A percentile compares a stretch with the other conserved stretches of the same genome.
phyloP scores from a whole-genome alignment of 176 grass and related monocot genomes.

The Neostapfia colusana region DNA sequence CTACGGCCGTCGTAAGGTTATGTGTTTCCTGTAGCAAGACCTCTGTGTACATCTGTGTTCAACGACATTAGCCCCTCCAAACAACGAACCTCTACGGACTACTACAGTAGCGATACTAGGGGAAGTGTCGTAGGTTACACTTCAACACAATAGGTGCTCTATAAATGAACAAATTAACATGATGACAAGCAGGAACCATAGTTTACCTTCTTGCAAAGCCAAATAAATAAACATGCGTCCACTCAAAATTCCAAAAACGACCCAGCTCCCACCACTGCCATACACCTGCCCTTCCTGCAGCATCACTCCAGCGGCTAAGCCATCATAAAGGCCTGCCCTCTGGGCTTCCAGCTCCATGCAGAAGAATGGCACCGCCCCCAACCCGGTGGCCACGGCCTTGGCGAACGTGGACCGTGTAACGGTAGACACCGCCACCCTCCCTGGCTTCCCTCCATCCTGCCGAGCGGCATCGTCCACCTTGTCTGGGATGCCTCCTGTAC shows the following conservation, averaged over 20 bases:
- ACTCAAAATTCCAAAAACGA: no score
- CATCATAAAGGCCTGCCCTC: no score
- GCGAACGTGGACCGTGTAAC: slow-evolving; percentile 91
- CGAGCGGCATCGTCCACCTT: slow-evolving; percentile 42
- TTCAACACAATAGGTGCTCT: not conserved
- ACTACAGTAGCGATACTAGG: no score
- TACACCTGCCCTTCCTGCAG: slow-evolving; percentile 83
- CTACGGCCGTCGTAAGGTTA: no score
- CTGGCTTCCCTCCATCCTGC: slow-evolving; percentile 57
- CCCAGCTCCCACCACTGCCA: no score
- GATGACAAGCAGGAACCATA: not conserved
- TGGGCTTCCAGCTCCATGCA: slow-evolving; percentile 84
- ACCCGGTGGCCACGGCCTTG: slow-evolving; percentile 71
- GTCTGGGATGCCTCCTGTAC: slow-evolving; percentile 58
- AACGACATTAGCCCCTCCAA: no score
- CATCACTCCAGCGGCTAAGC: slow-evolving; percentile 93
- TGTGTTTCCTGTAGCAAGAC: no score
- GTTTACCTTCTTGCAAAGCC: slow-evolving; percentile 95
- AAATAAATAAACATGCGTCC: no score
- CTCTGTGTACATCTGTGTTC: no score
- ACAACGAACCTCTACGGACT: no score
- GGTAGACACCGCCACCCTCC: slow-evolving; percentile 62
- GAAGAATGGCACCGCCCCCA: slow-evolving; percentile 85
- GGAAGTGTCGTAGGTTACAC: no score
- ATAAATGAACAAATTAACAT: not conserved